Base-by-base conservation (phyloP, 306 rosid species). In the Malus sylvestris region DNA sequence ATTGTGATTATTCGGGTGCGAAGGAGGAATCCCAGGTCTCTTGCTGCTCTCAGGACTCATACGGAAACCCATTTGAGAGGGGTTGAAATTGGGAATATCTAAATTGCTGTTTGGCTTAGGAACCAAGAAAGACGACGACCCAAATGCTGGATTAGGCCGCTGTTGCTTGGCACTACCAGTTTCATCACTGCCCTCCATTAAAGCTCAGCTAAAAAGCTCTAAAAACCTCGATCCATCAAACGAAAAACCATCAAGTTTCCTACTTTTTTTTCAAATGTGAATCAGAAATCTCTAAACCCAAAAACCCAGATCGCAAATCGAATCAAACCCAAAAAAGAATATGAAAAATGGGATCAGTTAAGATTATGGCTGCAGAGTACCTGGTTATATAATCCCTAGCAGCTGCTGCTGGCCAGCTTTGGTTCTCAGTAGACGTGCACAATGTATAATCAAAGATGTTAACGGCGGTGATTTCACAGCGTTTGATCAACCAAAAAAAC, bases 21-120 rank as follows among this genome's bases (percentile, higher is more conserved):
- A 88, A 5, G 96, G 97, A 67, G 97, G 97, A 18, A 92, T 92
- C 4, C 96, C 90, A 71, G 77, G 85, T 75, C 91, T 80, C 72
- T 83, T 88, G 7, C 72, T 10, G 35, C 69, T 87, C 84, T 90
- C 93, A 22, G 84, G 77, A 72, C 86, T 83, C 81, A 70, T 30
- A 40, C 78, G 52, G 6, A 45, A 63, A 70, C 90, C 90, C 83
- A 84, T 71, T 74, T 85, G 89, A 68, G 86, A 74, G 3, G 76
- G 63, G 35, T 1, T 79, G 74, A 83, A 86, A 73, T 81, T 83
- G 67, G 76, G 52, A 52, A 78, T 67, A 67, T 81, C 88, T 69
- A 85, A 80, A 65, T 79, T 82, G 38, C 82, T 88, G 1, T 76
- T 67, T 46, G 87, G 85, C 42, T 76, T 83, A 6, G 72, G 23